Base-by-base conservation (phyloP, 1,284 basidiomycete genomes). In the Melampsora americana region DNA sequence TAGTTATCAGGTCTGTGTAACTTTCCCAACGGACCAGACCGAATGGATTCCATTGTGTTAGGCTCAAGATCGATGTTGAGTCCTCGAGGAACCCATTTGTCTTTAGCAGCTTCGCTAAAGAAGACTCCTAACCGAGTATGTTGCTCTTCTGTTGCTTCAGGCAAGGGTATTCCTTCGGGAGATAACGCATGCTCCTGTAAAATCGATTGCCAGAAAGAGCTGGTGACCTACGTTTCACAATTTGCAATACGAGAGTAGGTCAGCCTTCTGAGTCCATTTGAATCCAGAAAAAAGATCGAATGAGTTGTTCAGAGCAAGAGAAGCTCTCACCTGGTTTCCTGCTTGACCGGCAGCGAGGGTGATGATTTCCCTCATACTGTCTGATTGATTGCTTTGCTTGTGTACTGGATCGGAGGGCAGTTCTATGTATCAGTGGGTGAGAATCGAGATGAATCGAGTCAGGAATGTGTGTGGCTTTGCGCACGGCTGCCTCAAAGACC, bases 161-260 rank as follows among this genome's bases (percentile, higher is more conserved):
- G 75, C 42, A 44, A n/a, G 81, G 88, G 79, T 80, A 91, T 90
- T 81, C 91, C 90, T 30, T 86, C 84, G 23, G 86, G 83, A 80
- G 91, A 87, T 48, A 92, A 85, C 0, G 90, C 90, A 83, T 92
- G 90, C 83, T 92, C 90, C 14, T 87, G 87, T n/a, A 92, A 85
- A 66, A 92, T 85, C 86, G 89, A 88, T 78, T 87, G 85, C 90
- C 90, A 92, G 81, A 92, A 92, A 62, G 85, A 85, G 81, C 90
- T 90, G 69, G 90, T 90, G 53, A 90, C 86, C 78, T 79, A 48
- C 23, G 56, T 26, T 26, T 26, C 56, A 26, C 23, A 2, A 60
- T 26, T 60, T 11, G 30, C 56, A 12, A 30, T 60, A 26, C 23
- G 16, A 30, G 56, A 26, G 9, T 26, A 60, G 20, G 56, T 26